Percentiles rank a stretch among this genome's conserved stretches.
These are phyloP conservation scores for Candida qinlingensis DNA, from an alignment of 805 yeast species.

Conservation along the genomic window DNA sequence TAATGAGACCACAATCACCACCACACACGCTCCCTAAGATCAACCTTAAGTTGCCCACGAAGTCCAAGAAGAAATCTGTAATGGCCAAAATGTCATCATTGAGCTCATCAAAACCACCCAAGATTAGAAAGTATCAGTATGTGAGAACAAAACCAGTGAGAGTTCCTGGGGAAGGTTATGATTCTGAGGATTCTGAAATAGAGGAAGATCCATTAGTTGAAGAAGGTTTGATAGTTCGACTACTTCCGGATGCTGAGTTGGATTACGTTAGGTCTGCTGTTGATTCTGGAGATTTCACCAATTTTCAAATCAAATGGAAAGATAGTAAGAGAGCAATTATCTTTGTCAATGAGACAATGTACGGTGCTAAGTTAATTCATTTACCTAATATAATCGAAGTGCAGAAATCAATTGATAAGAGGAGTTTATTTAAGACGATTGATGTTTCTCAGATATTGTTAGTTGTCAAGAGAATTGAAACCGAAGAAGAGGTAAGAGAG, in stretches of 20 bases:
- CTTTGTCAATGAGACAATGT: slow-evolving; percentile 59
- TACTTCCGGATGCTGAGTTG: slow-evolving; percentile 60
- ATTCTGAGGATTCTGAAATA: slow-evolving; percentile 91
- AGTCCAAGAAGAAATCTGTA: not conserved
- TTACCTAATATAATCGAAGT: slow-evolving; percentile 85
- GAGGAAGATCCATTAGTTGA: slow-evolving; percentile 94
- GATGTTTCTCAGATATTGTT: slow-evolving; percentile 84
- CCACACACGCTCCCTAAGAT: slow-evolving; percentile 5
- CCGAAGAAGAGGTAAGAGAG: slow-evolving; percentile 42
- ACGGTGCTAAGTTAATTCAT: slow-evolving; percentile 83
- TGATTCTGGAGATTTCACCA: slow-evolving; percentile 70
- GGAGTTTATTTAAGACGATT: slow-evolving; percentile 79
- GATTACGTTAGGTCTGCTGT: slow-evolving; percentile 73
- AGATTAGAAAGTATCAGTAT: not conserved
- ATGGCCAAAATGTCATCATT: too few relatives aligned
- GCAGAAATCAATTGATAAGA: slow-evolving; percentile 83
- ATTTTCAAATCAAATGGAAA: slow-evolving; percentile 74
- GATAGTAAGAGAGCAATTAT: slow-evolving; percentile 77
- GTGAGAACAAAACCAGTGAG: slow-evolving; percentile 42
- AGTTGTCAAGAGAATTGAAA: slow-evolving; percentile 51
- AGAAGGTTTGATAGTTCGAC: slow-evolving; percentile 76
- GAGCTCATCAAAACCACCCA: not conserved
- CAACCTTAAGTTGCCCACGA: slow-evolving; percentile 12
- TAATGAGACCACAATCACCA: not conserved
- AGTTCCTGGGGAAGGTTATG: slow-evolving; percentile 92